phyloP scores from a whole-genome alignment of 345 rosid species.

The Toxicodendron radicans region DNA sequence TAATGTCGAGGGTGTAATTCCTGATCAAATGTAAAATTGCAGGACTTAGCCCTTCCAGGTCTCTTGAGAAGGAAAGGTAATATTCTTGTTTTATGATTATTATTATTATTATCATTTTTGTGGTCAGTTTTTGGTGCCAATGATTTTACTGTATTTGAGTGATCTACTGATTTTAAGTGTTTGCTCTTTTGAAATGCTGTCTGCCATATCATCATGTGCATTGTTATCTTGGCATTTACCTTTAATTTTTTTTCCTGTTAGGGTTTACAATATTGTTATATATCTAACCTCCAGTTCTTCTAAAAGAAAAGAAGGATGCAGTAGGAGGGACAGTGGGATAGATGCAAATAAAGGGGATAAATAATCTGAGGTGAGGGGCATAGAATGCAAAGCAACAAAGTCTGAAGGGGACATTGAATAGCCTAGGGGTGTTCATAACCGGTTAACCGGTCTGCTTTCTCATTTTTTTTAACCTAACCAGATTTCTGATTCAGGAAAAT shows the following conservation, averaged over 20 bases:
- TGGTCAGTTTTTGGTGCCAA: not conserved
- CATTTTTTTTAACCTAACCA: too few relatives aligned
- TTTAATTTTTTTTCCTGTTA: not conserved
- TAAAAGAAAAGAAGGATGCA: not conserved
- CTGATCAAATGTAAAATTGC: conserved; percentile 33
- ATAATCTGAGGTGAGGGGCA: not conserved
- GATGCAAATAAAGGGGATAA: not conserved
- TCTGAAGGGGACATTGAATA: too few relatives aligned
- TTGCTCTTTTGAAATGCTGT: too few relatives aligned
- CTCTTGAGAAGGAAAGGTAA: conserved; percentile 62
- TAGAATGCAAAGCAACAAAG: too few relatives aligned
- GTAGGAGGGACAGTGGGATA: not conserved
- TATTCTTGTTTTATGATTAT: not conserved
- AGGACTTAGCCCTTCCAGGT: conserved; percentile 67
- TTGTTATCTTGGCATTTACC: conserved; percentile 5
- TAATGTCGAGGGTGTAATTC: conserved; percentile 17
- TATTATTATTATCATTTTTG: not conserved
- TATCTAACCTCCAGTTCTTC: not conserved
- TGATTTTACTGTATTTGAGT: not conserved
- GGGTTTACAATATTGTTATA: not conserved
- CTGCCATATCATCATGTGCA: not conserved
- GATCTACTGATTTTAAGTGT: not conserved
- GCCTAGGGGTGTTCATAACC: too few relatives aligned
- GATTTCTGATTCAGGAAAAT: too few relatives aligned
- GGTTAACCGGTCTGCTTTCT: too few relatives aligned